These are phyloP conservation scores for Citrullus amarus DNA, from an alignment of 306 rosid genomes.

Conservation along the genomic window DNA sequence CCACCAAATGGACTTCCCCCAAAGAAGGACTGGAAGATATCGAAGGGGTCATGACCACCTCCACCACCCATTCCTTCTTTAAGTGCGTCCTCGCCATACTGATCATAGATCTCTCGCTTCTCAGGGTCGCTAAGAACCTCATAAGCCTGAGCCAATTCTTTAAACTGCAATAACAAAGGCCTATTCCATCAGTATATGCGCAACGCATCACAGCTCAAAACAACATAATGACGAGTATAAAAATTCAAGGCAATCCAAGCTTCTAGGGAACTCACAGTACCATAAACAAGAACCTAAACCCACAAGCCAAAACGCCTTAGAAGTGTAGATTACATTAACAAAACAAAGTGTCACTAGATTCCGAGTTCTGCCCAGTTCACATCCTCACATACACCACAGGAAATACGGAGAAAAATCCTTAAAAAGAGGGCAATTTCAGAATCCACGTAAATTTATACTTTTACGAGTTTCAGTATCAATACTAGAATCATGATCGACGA, in stretches of 20 bases:
- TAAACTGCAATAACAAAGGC: conserved; percentile 33
- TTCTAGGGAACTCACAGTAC: background rate
- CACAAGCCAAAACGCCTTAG: background rate
- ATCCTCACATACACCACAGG: background rate
- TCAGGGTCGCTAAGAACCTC: conserved; percentile 79
- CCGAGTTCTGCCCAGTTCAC: background rate
- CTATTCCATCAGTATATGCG: background rate
- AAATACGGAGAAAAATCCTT: background rate
- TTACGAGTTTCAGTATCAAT: background rate
- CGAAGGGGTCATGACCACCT: conserved; percentile 73
- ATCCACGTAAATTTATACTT: background rate
- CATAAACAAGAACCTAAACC: background rate
- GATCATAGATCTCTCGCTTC: conserved; percentile 77
- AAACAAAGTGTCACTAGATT: background rate
- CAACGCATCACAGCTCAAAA: background rate
- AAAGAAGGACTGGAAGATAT: conserved; percentile 61
- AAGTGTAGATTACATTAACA: background rate
- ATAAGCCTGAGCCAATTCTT: conserved; percentile 82
- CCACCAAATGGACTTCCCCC: conserved; percentile 57
- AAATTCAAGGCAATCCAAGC: background rate
- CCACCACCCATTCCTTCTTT: conserved; percentile 77
- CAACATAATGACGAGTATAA: background rate
- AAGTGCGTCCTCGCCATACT: conserved; percentile 88
- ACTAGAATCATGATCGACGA: background rate
- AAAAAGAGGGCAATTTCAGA: background rate